Conservation (phyloP, 345 rosid species). For the Moricandia moricandioides region DNA sequence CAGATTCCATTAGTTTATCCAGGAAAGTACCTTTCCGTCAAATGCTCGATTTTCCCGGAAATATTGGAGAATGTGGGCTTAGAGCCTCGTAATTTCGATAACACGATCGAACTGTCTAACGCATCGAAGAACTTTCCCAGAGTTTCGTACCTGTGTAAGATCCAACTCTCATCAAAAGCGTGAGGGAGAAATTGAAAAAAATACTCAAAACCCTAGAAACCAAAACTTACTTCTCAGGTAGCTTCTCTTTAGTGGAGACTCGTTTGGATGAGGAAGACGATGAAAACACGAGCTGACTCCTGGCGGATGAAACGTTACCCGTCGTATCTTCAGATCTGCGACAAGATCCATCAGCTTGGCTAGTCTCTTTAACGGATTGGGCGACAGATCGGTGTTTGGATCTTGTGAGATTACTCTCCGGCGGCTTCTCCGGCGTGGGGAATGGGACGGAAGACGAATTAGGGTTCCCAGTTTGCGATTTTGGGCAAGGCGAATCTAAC, state of each 20-base stretch:
- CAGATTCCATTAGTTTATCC: neutral
- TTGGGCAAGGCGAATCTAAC: slow-evolving; percentile 12
- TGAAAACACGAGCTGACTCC: slow-evolving; percentile 41
- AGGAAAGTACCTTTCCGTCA: slow-evolving; percentile 62
- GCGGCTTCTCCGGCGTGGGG: slow-evolving; percentile 56
- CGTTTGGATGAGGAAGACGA: slow-evolving; percentile 14
- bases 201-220: neutral
- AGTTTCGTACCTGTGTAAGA: slow-evolving; percentile 49
- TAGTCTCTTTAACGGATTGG: slow-evolving; percentile 52
- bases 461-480: slow-evolving; percentile 6
- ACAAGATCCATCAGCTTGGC: slow-evolving; percentile 49
- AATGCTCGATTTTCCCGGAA: slow-evolving; percentile 50
- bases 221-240: slow-evolving; percentile 48
- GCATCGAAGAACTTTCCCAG: slow-evolving; percentile 63
- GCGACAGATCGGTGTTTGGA: slow-evolving; percentile 51
- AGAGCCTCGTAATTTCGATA: slow-evolving; percentile 55
- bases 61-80: slow-evolving; percentile 54
- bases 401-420: slow-evolving; percentile 39
- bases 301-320: slow-evolving; percentile 41
- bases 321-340: slow-evolving; percentile 31
- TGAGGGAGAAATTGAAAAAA: neutral
- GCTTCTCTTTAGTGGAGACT: slow-evolving; percentile 19
- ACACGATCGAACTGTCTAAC: slow-evolving; percentile 55
- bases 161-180: neutral
- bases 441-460: slow-evolving; percentile 31